Evolutionary conservation across 371 early-diverging fungal species (phyloP).

Genomic region (Choanephora cucurbitarum): DNA sequence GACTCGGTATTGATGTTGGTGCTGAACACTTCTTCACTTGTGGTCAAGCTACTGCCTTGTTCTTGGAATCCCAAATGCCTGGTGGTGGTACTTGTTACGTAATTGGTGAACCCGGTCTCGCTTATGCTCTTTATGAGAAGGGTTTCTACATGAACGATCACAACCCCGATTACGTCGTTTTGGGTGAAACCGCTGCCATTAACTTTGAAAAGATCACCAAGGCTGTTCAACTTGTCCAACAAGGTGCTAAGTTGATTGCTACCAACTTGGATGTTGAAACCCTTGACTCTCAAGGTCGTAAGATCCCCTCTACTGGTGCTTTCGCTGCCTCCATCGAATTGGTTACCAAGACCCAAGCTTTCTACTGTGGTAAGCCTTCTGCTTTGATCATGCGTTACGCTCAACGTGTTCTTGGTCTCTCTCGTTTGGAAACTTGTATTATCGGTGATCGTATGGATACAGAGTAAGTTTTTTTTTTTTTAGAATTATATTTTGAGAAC

Average conservation of each 20-base stretch:
- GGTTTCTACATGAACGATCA: conserved; percentile 69
- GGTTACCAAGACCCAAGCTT: conserved; percentile 65
- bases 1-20: conserved; percentile 59
- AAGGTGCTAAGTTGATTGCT: conserved; percentile 63
- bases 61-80: conserved; percentile 60
- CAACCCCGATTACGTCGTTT: conserved; percentile 67
- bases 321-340: conserved; percentile 62
- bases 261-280: conserved; percentile 70
- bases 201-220: conserved; percentile 65
- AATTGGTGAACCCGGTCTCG: conserved; percentile 68
- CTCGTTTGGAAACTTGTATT: conserved; percentile 62
- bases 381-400: conserved; percentile 69
- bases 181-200: conserved; percentile 61
- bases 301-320: conserved; percentile 63
- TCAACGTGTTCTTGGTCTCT: conserved; percentile 54
- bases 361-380: conserved; percentile 68
- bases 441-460: conserved; percentile 75
- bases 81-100: conserved; percentile 59
- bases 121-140: conserved; percentile 63
- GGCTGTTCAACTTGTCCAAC: conserved; percentile 58
- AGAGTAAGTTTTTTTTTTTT: conserved; percentile 31
- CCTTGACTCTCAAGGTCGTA: conserved; percentile 52
- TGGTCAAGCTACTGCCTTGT: conserved; percentile 65
- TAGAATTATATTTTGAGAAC: not conserved
- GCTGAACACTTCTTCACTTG: conserved; percentile 67